Evolutionary conservation across 495 filamentous ascomycete species (phyloP).

Genomic region (Halenospora varia): DNA sequence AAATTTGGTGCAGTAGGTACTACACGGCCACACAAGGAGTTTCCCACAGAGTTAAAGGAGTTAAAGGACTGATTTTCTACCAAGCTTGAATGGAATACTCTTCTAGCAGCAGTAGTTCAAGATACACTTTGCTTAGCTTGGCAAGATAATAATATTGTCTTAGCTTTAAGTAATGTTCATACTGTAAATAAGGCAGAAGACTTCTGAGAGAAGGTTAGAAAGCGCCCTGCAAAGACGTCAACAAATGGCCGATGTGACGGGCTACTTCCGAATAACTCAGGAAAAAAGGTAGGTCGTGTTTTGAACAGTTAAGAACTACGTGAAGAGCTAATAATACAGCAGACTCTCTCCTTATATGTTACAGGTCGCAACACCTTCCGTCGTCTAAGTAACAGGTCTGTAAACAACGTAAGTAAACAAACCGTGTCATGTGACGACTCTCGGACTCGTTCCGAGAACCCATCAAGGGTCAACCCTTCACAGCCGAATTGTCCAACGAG

Average conservation of each 20-base stretch:
- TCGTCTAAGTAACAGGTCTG: too few species aligned
- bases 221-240: constrained; percentile 10
- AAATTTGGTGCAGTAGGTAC: constrained; percentile 6
- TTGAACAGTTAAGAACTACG: too few species aligned
- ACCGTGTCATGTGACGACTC: too few species aligned
- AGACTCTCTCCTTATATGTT: too few species aligned
- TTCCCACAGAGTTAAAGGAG: constrained; percentile 2
- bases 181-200: constrained; percentile 2
- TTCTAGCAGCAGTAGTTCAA: constrained; percentile 5
- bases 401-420: too few species aligned
- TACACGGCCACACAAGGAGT: constrained; percentile 10
- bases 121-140: constrained; percentile 9
- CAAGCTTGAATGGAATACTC: constrained; percentile 18
- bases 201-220: neutral
- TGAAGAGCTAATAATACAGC: too few species aligned
- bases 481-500: constrained; percentile 2
- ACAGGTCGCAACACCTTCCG: too few species aligned
- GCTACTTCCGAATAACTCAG: too few species aligned
- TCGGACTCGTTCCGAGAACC: too few species aligned
- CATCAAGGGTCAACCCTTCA: too few species aligned
- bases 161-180: constrained; percentile 9
- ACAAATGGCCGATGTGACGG: too few species aligned
- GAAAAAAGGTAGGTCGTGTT: too few species aligned
- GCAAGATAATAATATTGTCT: constrained; percentile 19
- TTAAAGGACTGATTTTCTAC: neutral